These are phyloP conservation scores for Fraxinus americana DNA, from an alignment of 257 asterid species.

Conservation along the genomic window DNA sequence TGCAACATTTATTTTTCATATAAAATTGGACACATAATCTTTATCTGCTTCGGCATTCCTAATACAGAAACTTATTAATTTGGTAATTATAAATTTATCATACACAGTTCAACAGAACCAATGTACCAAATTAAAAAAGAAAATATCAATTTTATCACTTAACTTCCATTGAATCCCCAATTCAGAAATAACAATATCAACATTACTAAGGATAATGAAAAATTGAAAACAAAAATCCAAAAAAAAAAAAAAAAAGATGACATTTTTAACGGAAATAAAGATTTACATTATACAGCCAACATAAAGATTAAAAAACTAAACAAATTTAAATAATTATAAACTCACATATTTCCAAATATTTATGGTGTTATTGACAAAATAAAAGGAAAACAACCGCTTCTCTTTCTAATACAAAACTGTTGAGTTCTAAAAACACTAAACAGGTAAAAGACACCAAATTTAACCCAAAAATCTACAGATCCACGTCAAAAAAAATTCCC, in stretches of 20 bases:
- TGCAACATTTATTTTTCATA: not conserved
- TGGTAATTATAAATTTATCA: not conserved
- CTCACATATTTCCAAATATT: slow-evolving; percentile 5
- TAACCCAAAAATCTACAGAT: slow-evolving; percentile 23
- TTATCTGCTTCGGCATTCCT: not conserved
- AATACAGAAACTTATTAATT: not conserved
- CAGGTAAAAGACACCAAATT: slow-evolving; percentile 8
- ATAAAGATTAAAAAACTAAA: not conserved
- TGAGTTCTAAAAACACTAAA: slow-evolving; percentile 11
- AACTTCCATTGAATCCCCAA: not conserved
- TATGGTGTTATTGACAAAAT: slow-evolving; percentile 3
- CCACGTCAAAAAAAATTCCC: slow-evolving; percentile 11
- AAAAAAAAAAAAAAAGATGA: not conserved
- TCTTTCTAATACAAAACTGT: not conserved
- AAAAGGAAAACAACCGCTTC: slow-evolving; percentile 6
- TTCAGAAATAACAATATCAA: not conserved
- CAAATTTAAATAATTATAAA: slow-evolving; percentile 5
- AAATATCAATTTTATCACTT: not conserved
- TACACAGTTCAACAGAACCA: not conserved
- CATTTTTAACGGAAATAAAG: not conserved
- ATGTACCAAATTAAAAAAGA: not conserved
- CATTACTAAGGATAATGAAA: not conserved
- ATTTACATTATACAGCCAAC: not conserved
- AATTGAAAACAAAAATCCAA: not conserved
- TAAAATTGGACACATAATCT: not conserved